phyloP scores from a whole-genome alignment of 106 monocot genomes.

The Apostasia shenzhenica region DNA sequence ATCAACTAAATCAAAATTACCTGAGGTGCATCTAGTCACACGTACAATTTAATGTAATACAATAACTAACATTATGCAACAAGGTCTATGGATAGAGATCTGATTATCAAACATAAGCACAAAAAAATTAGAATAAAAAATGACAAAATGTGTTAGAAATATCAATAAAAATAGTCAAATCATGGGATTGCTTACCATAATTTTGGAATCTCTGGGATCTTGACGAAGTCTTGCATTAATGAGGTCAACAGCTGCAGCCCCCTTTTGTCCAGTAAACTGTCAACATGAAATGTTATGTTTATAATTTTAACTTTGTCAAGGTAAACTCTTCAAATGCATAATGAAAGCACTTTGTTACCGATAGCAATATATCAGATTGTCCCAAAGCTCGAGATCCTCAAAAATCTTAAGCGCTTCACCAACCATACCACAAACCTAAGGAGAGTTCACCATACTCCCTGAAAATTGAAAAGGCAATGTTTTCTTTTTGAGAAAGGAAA shows the following conservation, averaged over 20 bases:
- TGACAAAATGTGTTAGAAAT: background rate
- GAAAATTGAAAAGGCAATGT: too few relatives aligned
- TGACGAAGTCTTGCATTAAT: constrained; percentile 64
- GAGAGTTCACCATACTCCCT: constrained; percentile 81
- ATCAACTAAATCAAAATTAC: too few relatives aligned
- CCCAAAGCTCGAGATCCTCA: constrained; percentile 98
- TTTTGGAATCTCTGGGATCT: constrained; percentile 68
- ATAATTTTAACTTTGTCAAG: background rate
- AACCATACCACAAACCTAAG: constrained; percentile 70
- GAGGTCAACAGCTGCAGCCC: constrained; percentile 78
- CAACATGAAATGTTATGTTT: constrained; percentile 5
- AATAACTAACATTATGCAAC: too few relatives aligned
- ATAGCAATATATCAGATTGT: constrained; percentile 86
- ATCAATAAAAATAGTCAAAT: background rate
- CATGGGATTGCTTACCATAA: constrained; percentile 56
- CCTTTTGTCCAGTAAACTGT: constrained; percentile 80
- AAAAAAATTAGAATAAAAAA: too few relatives aligned
- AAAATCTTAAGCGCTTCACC: constrained; percentile 84
- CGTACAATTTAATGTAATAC: too few relatives aligned
- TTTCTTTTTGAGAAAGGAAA: too few relatives aligned
- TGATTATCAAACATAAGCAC: too few relatives aligned
- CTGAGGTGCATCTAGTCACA: too few relatives aligned
- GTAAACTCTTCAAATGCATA: background rate
- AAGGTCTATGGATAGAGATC: too few relatives aligned
- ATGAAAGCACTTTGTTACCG: constrained; percentile 29